Conservation (phyloP, 805 yeast species). For the Metschnikowia henanensis region DNA sequence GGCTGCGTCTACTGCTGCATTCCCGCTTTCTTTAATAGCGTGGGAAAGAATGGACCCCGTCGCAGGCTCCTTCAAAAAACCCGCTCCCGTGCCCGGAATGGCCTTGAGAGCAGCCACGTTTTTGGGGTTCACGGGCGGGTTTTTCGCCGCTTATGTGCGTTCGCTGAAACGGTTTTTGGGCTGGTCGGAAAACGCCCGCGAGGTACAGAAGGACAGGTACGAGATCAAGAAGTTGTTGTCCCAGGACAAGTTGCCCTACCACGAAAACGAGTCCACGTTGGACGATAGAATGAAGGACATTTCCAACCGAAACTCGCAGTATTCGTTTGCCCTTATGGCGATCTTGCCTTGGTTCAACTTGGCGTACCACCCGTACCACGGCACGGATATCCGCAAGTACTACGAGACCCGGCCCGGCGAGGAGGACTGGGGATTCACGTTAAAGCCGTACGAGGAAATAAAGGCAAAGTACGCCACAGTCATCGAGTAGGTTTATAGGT, state of each 20-base stretch:
- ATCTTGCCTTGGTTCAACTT: slow-evolving; percentile 82
- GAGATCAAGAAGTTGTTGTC: slow-evolving; percentile 69
- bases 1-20: slow-evolving; percentile 43
- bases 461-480: slow-evolving; percentile 28
- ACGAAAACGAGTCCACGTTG: slow-evolving; percentile 52
- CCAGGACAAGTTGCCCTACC: slow-evolving; percentile 66
- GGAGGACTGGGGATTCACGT: slow-evolving; percentile 54
- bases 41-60: slow-evolving; percentile 46
- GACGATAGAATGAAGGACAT: slow-evolving; percentile 70
- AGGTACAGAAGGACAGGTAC: slow-evolving; percentile 69
- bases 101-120: slow-evolving; percentile 58
- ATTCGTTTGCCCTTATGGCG: slow-evolving; percentile 58
- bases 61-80: slow-evolving; percentile 42
- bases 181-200: slow-evolving; percentile 67
- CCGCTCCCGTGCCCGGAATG: slow-evolving; percentile 53
- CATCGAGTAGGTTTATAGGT: slow-evolving; percentile 15
- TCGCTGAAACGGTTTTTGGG: slow-evolving; percentile 79
- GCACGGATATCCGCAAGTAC: slow-evolving; percentile 53
- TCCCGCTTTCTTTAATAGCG: slow-evolving; percentile 40
- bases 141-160: slow-evolving; percentile 64
- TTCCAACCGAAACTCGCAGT: slow-evolving; percentile 76
- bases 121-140: slow-evolving; percentile 73
- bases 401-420: slow-evolving; percentile 56
- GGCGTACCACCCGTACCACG: slow-evolving; percentile 80
- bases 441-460: slow-evolving; percentile 53